Evolutionary conservation across 495 filamentous ascomycete species (phyloP), one percentile per base, ranked within the genome.

Genomic region (Evernia prunastri): DNA sequence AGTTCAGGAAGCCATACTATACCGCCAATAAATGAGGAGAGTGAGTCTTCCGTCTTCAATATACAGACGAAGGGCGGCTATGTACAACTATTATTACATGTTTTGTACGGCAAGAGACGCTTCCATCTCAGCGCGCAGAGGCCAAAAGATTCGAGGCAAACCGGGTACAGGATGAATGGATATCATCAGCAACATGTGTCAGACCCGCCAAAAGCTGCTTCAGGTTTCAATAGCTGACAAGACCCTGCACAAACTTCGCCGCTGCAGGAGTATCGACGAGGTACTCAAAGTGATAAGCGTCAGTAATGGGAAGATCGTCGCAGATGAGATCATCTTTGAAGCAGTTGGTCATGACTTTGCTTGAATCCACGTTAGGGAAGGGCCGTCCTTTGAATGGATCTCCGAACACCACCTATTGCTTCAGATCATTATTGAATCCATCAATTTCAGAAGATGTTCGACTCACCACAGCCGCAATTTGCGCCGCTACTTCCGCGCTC

Each of bases 1-100:
- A 86, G 17, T 96, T 97, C 73, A 79, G 75, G 64, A 98, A 97
- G 76, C 82, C 84, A 42, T 18, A 60, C 36, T 4, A n/a, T 23
- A 72, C 10, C 45, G 7, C 23, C 23, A 51, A 23, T 23, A 29
- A 39, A 31, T 65, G 8, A 64, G 31, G 51, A 20, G 33, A 29
- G 13, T n/a, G 8, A 6, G 29, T 33, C 29, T 18, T n/a, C 18
- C 5, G 29, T 33, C 29, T 18, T 17, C 51, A 33, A 33, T 54
- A 0, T 12, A 1, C 5, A 11, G 5, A 39, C 15, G 25, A 18
- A 20, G 37, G 23, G 25, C 42, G 37, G 51, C 23, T 49, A 57
- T 61, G 66, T 56, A 61, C 43, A 47, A 12, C 31, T 27, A 43
- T n/a, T 40, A 15, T 25, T 17, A n/a, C 58, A 15, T 53, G 29